phyloP scores from a whole-genome alignment of 2,329 filamentous ascomycete genomes.

The Metarhizium anisopliae region DNA sequence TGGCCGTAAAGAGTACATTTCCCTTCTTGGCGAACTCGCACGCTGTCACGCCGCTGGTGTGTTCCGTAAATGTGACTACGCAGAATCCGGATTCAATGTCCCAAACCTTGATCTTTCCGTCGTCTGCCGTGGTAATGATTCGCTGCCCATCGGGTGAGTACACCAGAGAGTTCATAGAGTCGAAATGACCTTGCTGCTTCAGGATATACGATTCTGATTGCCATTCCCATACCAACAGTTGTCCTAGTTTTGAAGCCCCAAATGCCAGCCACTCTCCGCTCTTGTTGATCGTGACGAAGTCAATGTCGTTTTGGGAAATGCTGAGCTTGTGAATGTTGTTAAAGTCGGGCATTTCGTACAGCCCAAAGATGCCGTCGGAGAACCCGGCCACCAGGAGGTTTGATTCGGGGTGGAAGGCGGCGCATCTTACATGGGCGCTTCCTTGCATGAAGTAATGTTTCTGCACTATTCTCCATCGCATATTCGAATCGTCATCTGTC shows the following conservation, averaged over 20 bases:
- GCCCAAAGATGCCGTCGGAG: conserved; percentile 84
- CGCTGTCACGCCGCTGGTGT: conserved; percentile 86
- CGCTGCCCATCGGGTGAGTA: conserved; percentile 92
- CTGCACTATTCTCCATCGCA: conserved; percentile 86
- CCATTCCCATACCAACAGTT: conserved; percentile 99
- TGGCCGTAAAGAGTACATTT: conserved; percentile 91
- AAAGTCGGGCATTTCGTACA: conserved; percentile 95
- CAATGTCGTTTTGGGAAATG: conserved; percentile 94
- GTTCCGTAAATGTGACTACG: conserved; percentile 95
- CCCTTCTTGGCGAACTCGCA: conserved; percentile 94
- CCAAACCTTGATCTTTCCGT: conserved; percentile 98
- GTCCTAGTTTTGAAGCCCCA: conserved; percentile 87
- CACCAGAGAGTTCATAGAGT: conserved; percentile 85
- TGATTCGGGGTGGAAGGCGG: conserved; percentile 77
- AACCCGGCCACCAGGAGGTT: conserved; percentile 96
- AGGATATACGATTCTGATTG: conserved; percentile 98
- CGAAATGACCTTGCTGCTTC: conserved; percentile 96
- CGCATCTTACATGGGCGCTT: conserved; percentile 77
- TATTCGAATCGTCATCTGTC: conserved; percentile 52
- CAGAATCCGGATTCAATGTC: conserved; percentile 95
- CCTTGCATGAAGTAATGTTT: conserved; percentile 92
- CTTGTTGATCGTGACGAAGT: conserved; percentile 88
- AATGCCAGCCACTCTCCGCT: conserved; percentile 96
- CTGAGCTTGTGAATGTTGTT: conserved; percentile 87
- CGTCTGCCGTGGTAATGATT: conserved; percentile 88